Conservation (phyloP, 495 filamentous ascomycete genomes). For the Aspergillus saccharolyticus region DNA sequence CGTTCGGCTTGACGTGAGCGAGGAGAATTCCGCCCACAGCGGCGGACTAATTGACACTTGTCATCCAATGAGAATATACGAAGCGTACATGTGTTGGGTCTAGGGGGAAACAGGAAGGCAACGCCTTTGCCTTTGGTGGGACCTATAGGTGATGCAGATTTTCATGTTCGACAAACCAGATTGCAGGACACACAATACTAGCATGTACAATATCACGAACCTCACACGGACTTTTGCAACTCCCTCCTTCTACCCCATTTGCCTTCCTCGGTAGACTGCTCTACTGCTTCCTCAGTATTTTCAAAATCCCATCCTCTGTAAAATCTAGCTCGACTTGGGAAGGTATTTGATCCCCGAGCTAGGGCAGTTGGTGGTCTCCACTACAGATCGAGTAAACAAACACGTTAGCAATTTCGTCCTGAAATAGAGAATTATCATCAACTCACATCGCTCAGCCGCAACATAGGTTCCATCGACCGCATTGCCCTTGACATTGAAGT, state of each 20-base stretch:
- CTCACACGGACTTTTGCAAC: neutral
- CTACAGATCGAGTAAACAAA: conserved; percentile 19
- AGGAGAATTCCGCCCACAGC: neutral
- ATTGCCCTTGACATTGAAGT: conserved; percentile 69
- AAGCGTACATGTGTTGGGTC: neutral
- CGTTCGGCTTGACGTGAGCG: neutral
- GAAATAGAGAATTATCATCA: neutral
- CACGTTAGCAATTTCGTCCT: neutral
- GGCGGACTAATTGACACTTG: neutral
- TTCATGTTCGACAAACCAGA: neutral
- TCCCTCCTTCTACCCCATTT: neutral
- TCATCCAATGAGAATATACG: neutral
- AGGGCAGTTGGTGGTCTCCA: conserved; percentile 52
- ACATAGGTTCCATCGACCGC: conserved; percentile 65
- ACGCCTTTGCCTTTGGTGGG: too few species aligned
- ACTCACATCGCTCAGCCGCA: conserved; percentile 46
- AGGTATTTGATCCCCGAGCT: conserved; percentile 53
- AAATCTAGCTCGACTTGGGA: conserved; percentile 13
- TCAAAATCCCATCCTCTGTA: too few species aligned
- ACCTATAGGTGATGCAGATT: too few species aligned
- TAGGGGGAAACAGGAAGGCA: too few species aligned
- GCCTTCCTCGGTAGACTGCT: too few species aligned
- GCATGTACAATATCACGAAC: neutral
- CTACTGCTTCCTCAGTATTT: too few species aligned
- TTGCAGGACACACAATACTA: neutral